Conservation (phyloP, 208 protist species). For the Trypanosoma boissoni region DNA sequence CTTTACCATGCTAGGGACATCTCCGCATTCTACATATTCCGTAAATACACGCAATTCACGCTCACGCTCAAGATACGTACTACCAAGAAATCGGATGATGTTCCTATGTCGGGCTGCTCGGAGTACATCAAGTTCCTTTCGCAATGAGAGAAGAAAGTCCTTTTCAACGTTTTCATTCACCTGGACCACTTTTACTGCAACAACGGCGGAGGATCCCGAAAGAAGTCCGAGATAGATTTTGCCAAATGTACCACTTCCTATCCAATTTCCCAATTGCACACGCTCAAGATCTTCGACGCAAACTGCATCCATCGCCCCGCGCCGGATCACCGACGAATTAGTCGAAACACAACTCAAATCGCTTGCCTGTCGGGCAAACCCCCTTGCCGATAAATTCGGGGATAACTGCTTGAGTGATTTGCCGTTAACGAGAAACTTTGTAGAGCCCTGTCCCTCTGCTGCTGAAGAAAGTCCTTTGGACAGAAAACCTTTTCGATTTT, state of each 20-base stretch:
- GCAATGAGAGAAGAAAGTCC: conserved; percentile 34
- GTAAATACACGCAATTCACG: conserved; percentile 63
- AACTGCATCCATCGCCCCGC: conserved; percentile 43
- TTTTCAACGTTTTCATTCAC: conserved; percentile 31
- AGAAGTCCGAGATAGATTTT: conserved; percentile 52
- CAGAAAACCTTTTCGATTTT: no score
- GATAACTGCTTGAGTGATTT: conserved; percentile 29
- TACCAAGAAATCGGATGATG: conserved; percentile 74
- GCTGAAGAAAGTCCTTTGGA: no score
- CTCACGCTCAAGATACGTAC: conserved; percentile 29
- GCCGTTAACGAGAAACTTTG: conserved; percentile 19
- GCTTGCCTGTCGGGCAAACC: conserved; percentile 23
- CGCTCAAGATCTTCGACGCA: conserved; percentile 28
- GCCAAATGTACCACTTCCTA: conserved; percentile 67
- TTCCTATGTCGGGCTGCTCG: conserved; percentile 58
- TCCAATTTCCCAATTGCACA: conserved; percentile 29
- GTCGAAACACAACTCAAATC: conserved; percentile 36
- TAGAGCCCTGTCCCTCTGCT: background rate
- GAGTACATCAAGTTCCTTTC: conserved; percentile 66
- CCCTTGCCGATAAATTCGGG: background rate
- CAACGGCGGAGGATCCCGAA: conserved; percentile 35
- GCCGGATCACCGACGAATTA: conserved; percentile 42
- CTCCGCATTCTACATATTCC: conserved; percentile 80
- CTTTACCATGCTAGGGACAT: conserved; percentile 49
- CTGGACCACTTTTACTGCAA: conserved; percentile 65